Evolutionary conservation across 2,329 filamentous ascomycete species (phyloP).

Genomic region (Aspergillus hortae): DNA sequence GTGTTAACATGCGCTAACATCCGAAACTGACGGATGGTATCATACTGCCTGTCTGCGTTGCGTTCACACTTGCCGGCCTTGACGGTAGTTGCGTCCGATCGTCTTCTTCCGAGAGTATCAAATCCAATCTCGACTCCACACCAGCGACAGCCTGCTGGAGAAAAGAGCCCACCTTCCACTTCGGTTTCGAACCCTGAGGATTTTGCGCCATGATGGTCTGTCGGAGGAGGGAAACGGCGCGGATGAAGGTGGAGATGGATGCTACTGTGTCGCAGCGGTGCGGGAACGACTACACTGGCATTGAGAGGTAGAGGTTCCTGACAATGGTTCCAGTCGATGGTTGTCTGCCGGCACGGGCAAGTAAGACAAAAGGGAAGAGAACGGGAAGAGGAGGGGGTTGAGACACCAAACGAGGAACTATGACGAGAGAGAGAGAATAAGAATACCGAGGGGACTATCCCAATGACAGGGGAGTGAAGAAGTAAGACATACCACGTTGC

Average conservation of each 20-base stretch:
- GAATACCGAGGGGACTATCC: too few species aligned
- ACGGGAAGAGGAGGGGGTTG: not conserved
- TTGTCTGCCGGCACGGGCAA: conserved; percentile 10
- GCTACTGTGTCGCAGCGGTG: conserved; percentile 3
- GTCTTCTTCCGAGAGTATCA: conserved; percentile 76
- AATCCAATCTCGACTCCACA: conserved; percentile 89
- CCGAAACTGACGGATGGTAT: not conserved
- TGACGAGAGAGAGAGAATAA: not conserved
- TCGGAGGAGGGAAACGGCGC: too few species aligned
- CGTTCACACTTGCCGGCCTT: conserved; percentile 24
- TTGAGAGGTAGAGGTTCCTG: conserved; percentile 7
- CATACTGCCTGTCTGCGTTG: conserved; percentile 38
- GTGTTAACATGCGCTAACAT: conserved; percentile 19
- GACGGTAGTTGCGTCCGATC: conserved; percentile 16
- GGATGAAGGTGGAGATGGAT: conserved; percentile 2
- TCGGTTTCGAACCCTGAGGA: conserved; percentile 47
- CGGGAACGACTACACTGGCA: conserved; percentile 1
- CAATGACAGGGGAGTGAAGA: not conserved
- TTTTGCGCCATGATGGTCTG: conserved; percentile 27
- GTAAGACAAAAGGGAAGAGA: not conserved
- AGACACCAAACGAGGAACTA: too few species aligned
- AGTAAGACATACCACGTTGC: conserved; percentile 11
- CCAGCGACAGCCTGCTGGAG: conserved; percentile 88
- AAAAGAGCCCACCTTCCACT: conserved; percentile 68
- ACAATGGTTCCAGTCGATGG: conserved; percentile 7